Conservation (phyloP, 306 rosid genomes). For the Inga laurina region DNA sequence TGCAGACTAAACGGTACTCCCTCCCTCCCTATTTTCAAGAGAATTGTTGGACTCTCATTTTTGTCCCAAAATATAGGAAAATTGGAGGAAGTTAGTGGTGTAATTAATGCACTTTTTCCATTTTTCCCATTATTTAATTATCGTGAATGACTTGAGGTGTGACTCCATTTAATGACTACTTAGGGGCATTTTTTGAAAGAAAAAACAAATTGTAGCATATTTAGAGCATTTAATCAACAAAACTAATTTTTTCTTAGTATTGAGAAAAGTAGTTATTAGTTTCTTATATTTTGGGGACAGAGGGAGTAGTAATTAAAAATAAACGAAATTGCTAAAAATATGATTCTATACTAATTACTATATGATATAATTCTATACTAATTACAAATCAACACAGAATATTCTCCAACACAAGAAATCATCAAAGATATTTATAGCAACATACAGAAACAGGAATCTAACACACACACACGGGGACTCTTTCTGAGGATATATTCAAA, state of each 20-base stretch:
- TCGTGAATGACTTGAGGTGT: no score
- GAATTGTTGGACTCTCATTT: no score
- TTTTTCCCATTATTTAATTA: no score
- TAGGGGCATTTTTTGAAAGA: no score
- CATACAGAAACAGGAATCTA: constrained; percentile 7
- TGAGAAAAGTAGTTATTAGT: not conserved
- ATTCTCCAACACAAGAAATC: not conserved
- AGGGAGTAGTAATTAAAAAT: not conserved
- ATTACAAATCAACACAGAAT: not conserved
- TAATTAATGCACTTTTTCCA: no score
- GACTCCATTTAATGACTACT: no score
- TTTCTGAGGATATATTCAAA: constrained; percentile 10
- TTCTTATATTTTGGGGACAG: not conserved
- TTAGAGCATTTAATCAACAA: not conserved
- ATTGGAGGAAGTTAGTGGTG: no score
- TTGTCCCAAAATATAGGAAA: no score
- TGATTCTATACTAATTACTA: not conserved
- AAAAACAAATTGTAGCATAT: no score
- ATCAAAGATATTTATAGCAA: constrained; percentile 9
- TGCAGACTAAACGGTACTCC: no score
- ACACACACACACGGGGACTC: not conserved
- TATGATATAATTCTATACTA: constrained; percentile 3
- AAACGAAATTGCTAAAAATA: not conserved
- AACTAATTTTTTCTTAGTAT: not conserved
- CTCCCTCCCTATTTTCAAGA: no score